Evolutionary conservation across 2,329 filamentous ascomycete species (phyloP).

Genomic region (Neofusicoccum kwambonambiense): DNA sequence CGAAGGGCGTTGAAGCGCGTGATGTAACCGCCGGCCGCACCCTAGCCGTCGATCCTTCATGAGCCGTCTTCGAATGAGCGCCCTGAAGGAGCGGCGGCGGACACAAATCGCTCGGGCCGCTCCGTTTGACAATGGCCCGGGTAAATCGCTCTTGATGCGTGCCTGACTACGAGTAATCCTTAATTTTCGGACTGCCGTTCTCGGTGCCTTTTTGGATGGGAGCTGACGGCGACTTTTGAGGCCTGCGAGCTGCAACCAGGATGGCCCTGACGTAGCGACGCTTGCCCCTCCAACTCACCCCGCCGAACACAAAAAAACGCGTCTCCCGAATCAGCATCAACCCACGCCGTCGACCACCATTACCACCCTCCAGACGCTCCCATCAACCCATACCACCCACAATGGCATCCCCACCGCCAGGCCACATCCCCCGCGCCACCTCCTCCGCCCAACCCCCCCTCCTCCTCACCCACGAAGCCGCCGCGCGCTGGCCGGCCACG

Average conservation of each 20-base stretch:
- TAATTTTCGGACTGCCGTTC: no score
- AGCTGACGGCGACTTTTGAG: no score
- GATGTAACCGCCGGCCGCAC: conserved; percentile 9
- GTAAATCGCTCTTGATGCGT: background rate
- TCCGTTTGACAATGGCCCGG: background rate
- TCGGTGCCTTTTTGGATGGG: no score
- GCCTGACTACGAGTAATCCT: background rate
- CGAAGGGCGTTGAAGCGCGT: background rate
- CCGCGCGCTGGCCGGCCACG: conserved; percentile 24
- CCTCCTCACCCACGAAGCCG: conserved; percentile 21
- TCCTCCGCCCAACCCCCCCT: background rate
- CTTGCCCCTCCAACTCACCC: background rate
- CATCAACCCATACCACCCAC: background rate
- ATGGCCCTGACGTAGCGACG: background rate
- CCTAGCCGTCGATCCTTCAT: conserved; percentile 2
- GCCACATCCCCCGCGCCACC: background rate
- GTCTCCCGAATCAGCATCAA: no score
- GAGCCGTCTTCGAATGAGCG: background rate
- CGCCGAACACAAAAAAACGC: background rate
- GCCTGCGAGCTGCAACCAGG: background rate
- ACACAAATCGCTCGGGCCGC: background rate
- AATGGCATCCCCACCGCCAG: background rate
- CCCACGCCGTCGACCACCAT: no score
- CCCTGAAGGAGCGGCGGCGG: background rate
- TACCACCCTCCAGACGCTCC: background rate